These are phyloP conservation scores for Solanum verrucosum DNA, from an alignment of 257 asterid species.

Conservation along the genomic window DNA sequence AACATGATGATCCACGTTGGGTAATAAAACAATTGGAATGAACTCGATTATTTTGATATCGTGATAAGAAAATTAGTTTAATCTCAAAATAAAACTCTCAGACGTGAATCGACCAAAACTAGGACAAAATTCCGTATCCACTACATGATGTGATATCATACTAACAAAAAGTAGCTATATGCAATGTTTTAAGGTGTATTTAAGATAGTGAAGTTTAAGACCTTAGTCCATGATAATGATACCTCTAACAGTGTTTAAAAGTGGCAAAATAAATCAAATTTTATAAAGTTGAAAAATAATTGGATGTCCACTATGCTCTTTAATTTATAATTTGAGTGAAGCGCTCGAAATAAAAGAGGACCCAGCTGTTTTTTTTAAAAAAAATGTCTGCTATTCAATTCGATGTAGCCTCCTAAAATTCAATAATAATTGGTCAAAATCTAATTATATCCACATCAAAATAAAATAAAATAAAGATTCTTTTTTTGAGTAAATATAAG, in stretches of 20 bases:
- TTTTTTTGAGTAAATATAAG: background rate
- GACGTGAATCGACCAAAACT: fast-evolving
- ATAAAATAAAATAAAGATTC: too few species aligned
- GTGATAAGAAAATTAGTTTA: background rate
- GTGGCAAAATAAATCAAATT: background rate
- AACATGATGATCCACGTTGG: background rate
- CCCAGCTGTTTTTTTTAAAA: background rate
- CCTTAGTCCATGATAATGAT: background rate
- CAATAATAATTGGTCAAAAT: background rate
- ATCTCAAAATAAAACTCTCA: background rate
- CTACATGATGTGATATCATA: background rate
- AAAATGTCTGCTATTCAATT: background rate
- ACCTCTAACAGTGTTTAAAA: background rate
- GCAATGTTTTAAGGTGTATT: background rate
- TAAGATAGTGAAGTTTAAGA: background rate
- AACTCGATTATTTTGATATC: background rate
- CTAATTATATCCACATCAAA: background rate
- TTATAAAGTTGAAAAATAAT: background rate
- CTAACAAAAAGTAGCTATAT: background rate
- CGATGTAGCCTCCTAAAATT: background rate
- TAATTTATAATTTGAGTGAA: background rate
- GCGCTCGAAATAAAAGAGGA: background rate
- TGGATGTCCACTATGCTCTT: background rate
- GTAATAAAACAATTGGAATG: background rate
- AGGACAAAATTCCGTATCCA: background rate